phyloP scores from a whole-genome alignment of 2,329 filamentous ascomycete genomes.

The Apiospora sp. region DNA sequence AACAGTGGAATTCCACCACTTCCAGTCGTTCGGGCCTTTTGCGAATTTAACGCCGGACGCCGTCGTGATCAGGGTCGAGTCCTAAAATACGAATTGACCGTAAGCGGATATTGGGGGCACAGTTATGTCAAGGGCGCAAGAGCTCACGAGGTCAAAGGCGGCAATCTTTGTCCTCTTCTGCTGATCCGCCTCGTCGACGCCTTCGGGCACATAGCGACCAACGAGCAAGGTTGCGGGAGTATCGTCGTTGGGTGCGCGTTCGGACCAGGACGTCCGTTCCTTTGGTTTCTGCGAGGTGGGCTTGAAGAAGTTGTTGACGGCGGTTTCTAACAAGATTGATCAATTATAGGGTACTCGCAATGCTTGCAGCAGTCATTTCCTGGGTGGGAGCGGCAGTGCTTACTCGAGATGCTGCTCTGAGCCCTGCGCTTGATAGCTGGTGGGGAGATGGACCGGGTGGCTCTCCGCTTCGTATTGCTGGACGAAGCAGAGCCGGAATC shows the following conservation, averaged over 20 bases:
- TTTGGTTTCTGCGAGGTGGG: conserved; percentile 85
- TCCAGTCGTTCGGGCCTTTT: conserved; percentile 80
- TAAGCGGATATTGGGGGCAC: conserved; percentile 21
- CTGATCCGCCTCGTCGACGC: conserved; percentile 36
- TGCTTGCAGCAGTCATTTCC: not conserved
- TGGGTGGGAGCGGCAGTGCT: conserved; percentile 30
- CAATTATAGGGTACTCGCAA: not conserved
- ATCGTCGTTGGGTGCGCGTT: conserved; percentile 63
- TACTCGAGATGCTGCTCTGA: conserved; percentile 61
- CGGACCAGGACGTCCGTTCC: conserved; percentile 75
- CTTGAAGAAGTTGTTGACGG: conserved; percentile 87
- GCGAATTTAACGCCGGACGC: conserved; percentile 83
- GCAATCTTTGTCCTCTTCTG: conserved; percentile 66
- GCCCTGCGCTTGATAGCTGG: conserved; percentile 61
- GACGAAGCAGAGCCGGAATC: not conserved
- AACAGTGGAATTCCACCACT: conserved; percentile 86
- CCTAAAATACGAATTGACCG: conserved; percentile 53
- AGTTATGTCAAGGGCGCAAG: conserved; percentile 4
- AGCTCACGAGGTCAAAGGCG: conserved; percentile 71
- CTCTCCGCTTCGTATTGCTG: conserved; percentile 37
- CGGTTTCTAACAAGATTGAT: conserved; percentile 58
- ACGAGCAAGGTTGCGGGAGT: conserved; percentile 71
- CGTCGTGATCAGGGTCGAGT: conserved; percentile 86
- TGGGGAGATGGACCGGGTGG: conserved; percentile 53
- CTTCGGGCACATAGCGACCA: conserved; percentile 69